Percentiles rank a stretch among this genome's conserved stretches.
These are phyloP conservation scores for Pythium aquatile DNA, from an alignment of 352 stramenopile species.

Conservation along the genomic window DNA sequence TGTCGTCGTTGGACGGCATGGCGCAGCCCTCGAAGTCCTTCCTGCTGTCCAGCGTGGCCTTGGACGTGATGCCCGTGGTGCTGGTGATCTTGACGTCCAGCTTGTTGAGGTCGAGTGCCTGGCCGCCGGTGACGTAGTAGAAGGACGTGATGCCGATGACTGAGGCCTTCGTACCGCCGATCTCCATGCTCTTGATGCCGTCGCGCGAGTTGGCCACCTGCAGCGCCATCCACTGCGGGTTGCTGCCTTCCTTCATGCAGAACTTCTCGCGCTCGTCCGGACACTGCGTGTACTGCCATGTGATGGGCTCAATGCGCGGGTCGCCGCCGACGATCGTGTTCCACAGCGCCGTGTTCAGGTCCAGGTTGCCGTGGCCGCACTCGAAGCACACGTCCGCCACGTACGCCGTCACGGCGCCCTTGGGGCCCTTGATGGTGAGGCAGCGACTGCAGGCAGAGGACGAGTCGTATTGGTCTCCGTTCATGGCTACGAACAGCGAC, in stretches of 20 bases:
- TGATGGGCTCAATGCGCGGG: constrained; percentile 48
- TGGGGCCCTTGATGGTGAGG: constrained; percentile 45
- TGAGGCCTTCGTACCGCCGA: constrained; percentile 37
- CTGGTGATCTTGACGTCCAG: constrained; percentile 15
- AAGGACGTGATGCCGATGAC: constrained; percentile 37
- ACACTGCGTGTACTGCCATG: constrained; percentile 59
- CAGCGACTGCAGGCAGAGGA: constrained; percentile 58
- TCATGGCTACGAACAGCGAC: constrained; percentile 59
- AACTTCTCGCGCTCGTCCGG: constrained; percentile 61
- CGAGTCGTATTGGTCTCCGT: constrained; percentile 58
- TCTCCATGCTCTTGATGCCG: constrained; percentile 49
- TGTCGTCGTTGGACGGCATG: constrained; percentile 13
- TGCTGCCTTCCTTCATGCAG: constrained; percentile 70
- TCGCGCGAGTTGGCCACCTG: constrained; percentile 56
- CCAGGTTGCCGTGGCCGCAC: constrained; percentile 57
- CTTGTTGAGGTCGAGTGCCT: constrained; percentile 6
- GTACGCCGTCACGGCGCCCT: constrained; percentile 44
- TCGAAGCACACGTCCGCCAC: constrained; percentile 70
- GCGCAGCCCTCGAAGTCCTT: constrained; percentile 10
- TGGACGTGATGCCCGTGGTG: constrained; percentile 16
- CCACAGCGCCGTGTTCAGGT: constrained; percentile 62
- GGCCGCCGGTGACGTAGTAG: constrained; percentile 5
- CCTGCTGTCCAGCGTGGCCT: constrained; percentile 10
- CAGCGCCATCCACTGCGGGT: constrained; percentile 57
- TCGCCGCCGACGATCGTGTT: constrained; percentile 51